Conservation (phyloP, 805 yeast species). For the Starmerella powellii region DNA sequence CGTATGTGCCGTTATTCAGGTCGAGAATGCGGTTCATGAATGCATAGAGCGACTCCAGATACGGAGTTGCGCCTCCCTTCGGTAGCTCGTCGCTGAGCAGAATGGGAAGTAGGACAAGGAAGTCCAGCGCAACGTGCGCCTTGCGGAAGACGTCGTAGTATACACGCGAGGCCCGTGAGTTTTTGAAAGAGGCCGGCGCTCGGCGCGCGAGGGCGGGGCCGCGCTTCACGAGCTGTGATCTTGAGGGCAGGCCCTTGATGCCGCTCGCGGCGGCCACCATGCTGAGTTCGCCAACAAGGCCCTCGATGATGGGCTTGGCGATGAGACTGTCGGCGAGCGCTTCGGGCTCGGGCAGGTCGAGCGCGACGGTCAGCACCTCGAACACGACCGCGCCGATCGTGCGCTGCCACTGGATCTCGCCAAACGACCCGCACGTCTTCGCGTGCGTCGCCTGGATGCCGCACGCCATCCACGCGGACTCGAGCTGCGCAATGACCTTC, state of each 20-base stretch:
- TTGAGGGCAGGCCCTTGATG: constrained; percentile 47
- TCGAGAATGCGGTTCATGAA: constrained; percentile 30
- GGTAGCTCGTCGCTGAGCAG: constrained; percentile 72
- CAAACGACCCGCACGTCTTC: constrained; percentile 43
- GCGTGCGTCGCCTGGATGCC: constrained; percentile 17
- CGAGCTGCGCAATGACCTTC: constrained; percentile 10
- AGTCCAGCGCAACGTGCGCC: constrained; percentile 54
- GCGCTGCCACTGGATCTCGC: constrained; percentile 60
- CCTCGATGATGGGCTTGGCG: constrained; percentile 75
- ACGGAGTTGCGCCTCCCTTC: constrained; percentile 68
- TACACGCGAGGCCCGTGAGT: constrained; percentile 42
- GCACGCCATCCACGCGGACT: constrained; percentile 14
- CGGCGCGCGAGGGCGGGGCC: constrained; percentile 16
- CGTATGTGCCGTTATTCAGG: constrained; percentile 7
- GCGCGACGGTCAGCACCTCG: constrained; percentile 60
- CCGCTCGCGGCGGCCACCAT: constrained; percentile 50
- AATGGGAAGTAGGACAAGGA: constrained; percentile 73
- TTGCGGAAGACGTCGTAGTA: constrained; percentile 55
- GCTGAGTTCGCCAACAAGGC: constrained; percentile 61
- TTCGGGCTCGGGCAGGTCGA: constrained; percentile 57
- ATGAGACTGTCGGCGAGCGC: constrained; percentile 52
- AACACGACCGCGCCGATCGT: constrained; percentile 69
- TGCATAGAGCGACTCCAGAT: constrained; percentile 76
- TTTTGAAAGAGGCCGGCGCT: constrained; percentile 26
- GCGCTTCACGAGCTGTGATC: constrained; percentile 14